Base-by-base conservation (phyloP, 1,284 basidiomycete species). In the Ustilago curta region DNA sequence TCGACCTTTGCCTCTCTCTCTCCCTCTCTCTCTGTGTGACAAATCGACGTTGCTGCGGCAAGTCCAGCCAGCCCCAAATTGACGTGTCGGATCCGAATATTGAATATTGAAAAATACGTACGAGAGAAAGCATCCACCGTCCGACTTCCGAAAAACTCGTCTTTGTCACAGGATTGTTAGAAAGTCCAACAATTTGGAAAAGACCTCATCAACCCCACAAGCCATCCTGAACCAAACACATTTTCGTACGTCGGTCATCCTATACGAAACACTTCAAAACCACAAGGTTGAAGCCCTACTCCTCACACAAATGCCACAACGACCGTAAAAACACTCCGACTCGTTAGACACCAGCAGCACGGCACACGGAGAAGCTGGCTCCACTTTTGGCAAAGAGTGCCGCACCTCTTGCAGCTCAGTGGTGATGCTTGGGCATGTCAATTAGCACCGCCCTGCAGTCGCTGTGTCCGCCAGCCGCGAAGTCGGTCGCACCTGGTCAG, bases 391-490 rank as follows among this genome's bases (percentile, higher is more conserved):
- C 25, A 23, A 45, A 40, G 12, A 40, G 50, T 35, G 51, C 45
- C 40, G 25, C 21, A 37, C 48, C 58, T 49, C 54, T 49, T 54
- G 39, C 54, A 23, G 39, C 49, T 4, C 25, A 58, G 44, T 35
- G 43, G 53, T 55, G 52, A 64, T 70, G 68, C 49, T 39, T 40
- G 61, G 68, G 68, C 58, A 70, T 70, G 68, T 64, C 58, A 61
- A 53, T 70, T 49, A 70, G 68, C 54, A 44, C 50, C 54, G 58
- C 58, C 49, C 48, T 70, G 43, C 68, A 64, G 49, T 59, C 61
- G 68, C 68, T 70, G 61, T 61, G 68, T 23, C 50, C 53, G 7
- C 23, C 61, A 57, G 61, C 58, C 53, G 58, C 68, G 44, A 64
- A 61, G 58, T 57, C 58, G 31, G 31, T 60, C 45, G 52, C 57